Conservation (phyloP, 164 flowering plant genomes). For the Hamamelis virginiana region DNA sequence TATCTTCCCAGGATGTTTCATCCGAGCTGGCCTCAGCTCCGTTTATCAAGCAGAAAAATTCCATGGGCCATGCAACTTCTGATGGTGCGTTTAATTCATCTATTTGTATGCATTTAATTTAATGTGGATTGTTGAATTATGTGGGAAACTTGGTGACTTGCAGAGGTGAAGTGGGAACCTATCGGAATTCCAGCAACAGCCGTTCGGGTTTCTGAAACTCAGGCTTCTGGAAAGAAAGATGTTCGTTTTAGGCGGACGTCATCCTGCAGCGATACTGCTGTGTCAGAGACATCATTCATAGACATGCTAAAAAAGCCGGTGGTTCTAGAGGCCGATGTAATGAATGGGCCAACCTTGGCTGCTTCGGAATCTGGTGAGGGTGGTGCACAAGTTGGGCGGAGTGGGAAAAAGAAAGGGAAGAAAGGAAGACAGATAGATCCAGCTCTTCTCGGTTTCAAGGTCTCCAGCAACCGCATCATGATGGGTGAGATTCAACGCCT, state of each 20-base stretch:
- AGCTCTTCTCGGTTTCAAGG: conserved; percentile 15
- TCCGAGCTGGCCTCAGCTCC: too few relatives aligned
- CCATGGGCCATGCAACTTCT: too few relatives aligned
- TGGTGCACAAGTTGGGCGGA: background rate
- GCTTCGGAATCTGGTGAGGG: background rate
- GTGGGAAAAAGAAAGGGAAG: conserved; percentile 14
- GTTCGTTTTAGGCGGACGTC: conserved; percentile 2
- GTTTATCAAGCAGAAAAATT: too few relatives aligned
- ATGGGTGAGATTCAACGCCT: conserved; percentile 17
- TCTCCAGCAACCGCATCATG: conserved; percentile 16
- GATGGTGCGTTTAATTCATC: too few relatives aligned
- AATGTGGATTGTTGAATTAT: background rate
- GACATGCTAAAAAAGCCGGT: conserved; percentile 8
- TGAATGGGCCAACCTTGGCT: background rate
- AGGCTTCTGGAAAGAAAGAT: conserved; percentile 5
- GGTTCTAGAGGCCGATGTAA: background rate
- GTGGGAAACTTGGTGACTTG: background rate
- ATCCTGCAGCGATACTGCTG: conserved; percentile 10
- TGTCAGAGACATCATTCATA: conserved; percentile 3
- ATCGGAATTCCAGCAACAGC: background rate
- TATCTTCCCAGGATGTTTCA: too few relatives aligned
- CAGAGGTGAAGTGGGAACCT: background rate
- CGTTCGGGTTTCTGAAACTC: background rate
- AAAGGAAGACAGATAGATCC: conserved; percentile 15
- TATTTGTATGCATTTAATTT: too few relatives aligned